These are phyloP conservation scores for Torulaspora franciscae DNA, from an alignment of 805 yeast genomes.

Conservation along the genomic window DNA sequence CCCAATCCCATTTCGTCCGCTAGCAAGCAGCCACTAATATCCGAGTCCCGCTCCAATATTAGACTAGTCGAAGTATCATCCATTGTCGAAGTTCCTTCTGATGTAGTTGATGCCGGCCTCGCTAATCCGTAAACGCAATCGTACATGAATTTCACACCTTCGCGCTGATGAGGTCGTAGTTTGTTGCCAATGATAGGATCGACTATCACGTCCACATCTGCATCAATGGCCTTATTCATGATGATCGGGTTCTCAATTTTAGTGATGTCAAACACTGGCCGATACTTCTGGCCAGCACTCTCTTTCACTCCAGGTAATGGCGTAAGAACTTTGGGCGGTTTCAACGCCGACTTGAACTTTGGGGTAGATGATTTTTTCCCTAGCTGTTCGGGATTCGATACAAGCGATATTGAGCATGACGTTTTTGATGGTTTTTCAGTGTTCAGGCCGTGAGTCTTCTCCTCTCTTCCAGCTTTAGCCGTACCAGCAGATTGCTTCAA, in stretches of 20 bases:
- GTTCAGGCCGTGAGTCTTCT: not conserved
- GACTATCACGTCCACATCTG: constrained; percentile 46
- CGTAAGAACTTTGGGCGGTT: constrained; percentile 16
- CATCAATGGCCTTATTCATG: constrained; percentile 36
- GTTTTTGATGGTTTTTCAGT: not conserved
- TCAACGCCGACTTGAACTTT: constrained; percentile 17
- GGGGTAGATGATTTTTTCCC: constrained; percentile 8
- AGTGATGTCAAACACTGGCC: constrained; percentile 40
- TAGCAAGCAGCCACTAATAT: constrained; percentile 62
- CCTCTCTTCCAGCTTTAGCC: not conserved
- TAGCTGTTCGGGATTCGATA: constrained; percentile 18
- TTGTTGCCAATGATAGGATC: constrained; percentile 51
- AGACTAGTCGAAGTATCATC: constrained; percentile 14
- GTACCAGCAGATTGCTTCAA: not conserved
- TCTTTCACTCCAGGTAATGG: constrained; percentile 2
- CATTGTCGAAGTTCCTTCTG: constrained; percentile 23
- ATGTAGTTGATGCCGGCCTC: constrained; percentile 30
- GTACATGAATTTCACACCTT: constrained; percentile 77
- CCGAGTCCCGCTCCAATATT: constrained; percentile 24
- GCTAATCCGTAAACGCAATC: constrained; percentile 74
- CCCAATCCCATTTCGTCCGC: constrained; percentile 99
- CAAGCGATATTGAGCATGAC: not conserved
- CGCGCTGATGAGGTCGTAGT: constrained; percentile 81
- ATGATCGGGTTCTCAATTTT: constrained; percentile 39
- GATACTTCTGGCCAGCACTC: constrained; percentile 17